Conservation (phyloP, 208 protist genomes). For the Trypanosoma conorhini region DNA sequence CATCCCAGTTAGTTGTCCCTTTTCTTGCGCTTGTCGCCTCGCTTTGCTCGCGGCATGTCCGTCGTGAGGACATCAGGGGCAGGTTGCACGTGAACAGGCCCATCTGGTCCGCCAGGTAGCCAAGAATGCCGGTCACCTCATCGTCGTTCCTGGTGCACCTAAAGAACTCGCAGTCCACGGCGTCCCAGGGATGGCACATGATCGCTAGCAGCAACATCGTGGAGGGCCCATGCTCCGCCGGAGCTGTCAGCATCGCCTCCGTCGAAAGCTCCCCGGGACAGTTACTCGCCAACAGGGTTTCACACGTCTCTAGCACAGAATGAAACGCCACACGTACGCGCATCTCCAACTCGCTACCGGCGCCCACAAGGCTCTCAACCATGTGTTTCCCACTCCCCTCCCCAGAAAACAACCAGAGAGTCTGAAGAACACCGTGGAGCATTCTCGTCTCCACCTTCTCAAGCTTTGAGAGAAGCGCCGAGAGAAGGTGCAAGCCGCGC, state of each 20-base stretch:
- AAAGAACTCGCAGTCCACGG: constrained; percentile 76
- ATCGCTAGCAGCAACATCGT: constrained; percentile 71
- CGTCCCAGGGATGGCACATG: constrained; percentile 84
- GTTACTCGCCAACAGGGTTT: constrained; percentile 31
- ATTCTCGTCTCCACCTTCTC: constrained; percentile 14
- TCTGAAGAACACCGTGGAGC: constrained; percentile 38
- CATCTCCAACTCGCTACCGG: constrained; percentile 68
- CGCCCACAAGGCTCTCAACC: constrained; percentile 59
- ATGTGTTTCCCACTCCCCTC: constrained; percentile 59
- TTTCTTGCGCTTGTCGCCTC: constrained; percentile 25
- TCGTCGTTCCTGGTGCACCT: constrained; percentile 38
- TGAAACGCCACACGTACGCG: constrained; percentile 71
- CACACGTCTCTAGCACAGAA: constrained; percentile 44
- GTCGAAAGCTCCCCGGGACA: constrained; percentile 32
- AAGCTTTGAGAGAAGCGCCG: constrained; percentile 24
- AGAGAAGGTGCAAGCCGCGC: constrained; percentile 58
- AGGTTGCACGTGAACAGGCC: constrained; percentile 48
- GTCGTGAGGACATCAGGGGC: constrained; percentile 49
- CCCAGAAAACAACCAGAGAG: constrained; percentile 52
- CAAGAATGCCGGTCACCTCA: constrained; percentile 40
- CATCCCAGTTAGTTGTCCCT: constrained; percentile 41
- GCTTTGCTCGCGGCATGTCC: constrained; percentile 34
- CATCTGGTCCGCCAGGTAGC: constrained; percentile 60
- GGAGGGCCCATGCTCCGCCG: constrained; percentile 41
- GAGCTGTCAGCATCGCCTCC: constrained; percentile 46